Evolutionary conservation across 768 basidiomycete species (phyloP).

Genomic region (Daedaleopsis sinensis): DNA sequence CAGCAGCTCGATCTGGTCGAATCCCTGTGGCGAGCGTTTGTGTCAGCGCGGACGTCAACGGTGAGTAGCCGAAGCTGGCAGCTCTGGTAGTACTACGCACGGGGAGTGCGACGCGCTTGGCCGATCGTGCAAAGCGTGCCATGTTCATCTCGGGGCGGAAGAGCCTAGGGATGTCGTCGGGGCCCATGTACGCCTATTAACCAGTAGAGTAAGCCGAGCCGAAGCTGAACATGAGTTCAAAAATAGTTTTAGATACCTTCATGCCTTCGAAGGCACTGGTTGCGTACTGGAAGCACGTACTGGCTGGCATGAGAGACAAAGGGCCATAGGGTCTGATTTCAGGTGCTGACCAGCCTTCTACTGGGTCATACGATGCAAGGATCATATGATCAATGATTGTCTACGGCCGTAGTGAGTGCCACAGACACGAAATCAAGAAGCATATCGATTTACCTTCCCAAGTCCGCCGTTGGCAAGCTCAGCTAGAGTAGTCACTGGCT

Average conservation of each 20-base stretch:
- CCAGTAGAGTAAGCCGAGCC: too few species aligned
- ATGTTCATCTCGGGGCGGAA: conserved; percentile 88
- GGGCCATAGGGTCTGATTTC: conserved; percentile 74
- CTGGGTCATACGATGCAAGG: conserved; percentile 58
- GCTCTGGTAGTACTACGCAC: conserved; percentile 38
- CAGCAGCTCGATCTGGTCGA: conserved; percentile 49
- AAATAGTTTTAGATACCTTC: conserved; percentile 48
- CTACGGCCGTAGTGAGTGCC: conserved; percentile 32
- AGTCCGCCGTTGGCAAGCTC: conserved; percentile 43
- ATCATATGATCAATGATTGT: conserved; percentile 80
- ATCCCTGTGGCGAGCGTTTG: conserved; percentile 31
- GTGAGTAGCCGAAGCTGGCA: background rate
- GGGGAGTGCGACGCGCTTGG: conserved; percentile 72
- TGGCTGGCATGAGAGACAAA: conserved; percentile 56
- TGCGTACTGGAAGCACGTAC: conserved; percentile 64
- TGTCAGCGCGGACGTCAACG: background rate
- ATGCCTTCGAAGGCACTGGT: conserved; percentile 62
- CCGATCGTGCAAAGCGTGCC: conserved; percentile 74
- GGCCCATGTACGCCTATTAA: conserved; percentile 63
- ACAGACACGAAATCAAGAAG: background rate
- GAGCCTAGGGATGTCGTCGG: conserved; percentile 69
- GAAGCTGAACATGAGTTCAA: background rate
- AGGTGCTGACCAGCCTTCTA: conserved; percentile 68
- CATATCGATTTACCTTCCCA: conserved; percentile 48
- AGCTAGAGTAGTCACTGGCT: conserved; percentile 51